Evolutionary conservation across 164 flowering plant species (phyloP), one percentile per base, ranked within the genome.

Genomic region (Vitis rotundifolia): DNA sequence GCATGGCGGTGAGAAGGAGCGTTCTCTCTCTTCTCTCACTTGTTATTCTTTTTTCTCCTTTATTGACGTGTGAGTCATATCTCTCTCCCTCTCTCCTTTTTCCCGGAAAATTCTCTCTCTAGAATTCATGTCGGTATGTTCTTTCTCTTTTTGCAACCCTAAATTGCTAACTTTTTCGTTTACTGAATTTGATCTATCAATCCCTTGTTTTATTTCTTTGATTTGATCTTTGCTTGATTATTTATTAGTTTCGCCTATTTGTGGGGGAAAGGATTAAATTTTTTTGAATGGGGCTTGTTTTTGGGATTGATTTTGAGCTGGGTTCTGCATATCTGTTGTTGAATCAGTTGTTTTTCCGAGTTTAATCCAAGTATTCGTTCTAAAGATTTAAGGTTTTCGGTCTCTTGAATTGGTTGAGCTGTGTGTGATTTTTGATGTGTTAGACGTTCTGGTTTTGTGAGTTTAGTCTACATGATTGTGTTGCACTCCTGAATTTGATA

Each of bases 61-160:
- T 16, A 15, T 50, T 53, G 28, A 22, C 37, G 59, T n/a, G 15
- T 18, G 1, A 13, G 47, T 22, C 28, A 47, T 62, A 28, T 64
- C 26, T 16, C 52, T 69, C 69, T 52, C 69, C 29, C 44, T 47
- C 61, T 55, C 49, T 63, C 28, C 74, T 13, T 57, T 67, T 68
- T 55, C 57, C 13, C 18, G 44, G 48, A 63, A 70, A 63, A 49
- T 52, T 56, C 18, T 60, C 68, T 72, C 63, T 59, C 52, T 50
- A 18, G 75, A 69, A 70, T 75, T 76, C 78, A 81, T 81, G 84
- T 72, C 84, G 81, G 84, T 81, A 81, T 64, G 84, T 75, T 8
- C 5, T 28, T 11, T 51, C 67, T 53, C 60, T 58, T 15, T 7
- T 9, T 29, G 13, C 18, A 22, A 31, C 56, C 56, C 37, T 49